Conservation (phyloP, 306 rosid genomes). For the Gastrolobium bilobum region DNA sequence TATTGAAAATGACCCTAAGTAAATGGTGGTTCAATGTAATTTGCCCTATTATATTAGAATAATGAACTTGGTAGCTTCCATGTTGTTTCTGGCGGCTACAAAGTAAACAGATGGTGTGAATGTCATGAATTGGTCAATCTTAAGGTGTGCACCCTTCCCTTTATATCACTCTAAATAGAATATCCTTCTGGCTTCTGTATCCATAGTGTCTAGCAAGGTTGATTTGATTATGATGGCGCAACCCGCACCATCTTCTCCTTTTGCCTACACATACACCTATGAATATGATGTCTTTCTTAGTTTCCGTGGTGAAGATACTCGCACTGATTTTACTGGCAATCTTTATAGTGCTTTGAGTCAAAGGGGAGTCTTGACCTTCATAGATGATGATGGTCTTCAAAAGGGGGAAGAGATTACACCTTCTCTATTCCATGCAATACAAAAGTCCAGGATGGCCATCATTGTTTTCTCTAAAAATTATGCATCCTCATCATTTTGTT, state of each 20-base stretch:
- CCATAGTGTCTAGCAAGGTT: too few species aligned
- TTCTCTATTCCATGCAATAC: slow-evolving; percentile 2
- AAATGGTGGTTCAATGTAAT: too few species aligned
- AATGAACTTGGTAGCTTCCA: too few species aligned
- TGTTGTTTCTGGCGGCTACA: too few species aligned
- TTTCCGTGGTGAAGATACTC: slow-evolving; percentile 29
- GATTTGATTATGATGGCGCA: not conserved
- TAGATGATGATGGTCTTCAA: not conserved
- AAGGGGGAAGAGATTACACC: slow-evolving; percentile 28
- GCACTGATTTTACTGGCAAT: slow-evolving; percentile 18
- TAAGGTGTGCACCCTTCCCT: too few species aligned
- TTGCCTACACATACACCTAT: not conserved
- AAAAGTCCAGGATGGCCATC: slow-evolving; percentile 26
- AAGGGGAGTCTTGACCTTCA: slow-evolving; percentile 33
- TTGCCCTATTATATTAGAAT: too few species aligned
- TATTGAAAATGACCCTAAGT: too few species aligned
- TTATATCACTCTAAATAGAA: too few species aligned
- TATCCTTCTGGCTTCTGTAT: too few species aligned
- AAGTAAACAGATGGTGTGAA: too few species aligned
- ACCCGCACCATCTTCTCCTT: not conserved
- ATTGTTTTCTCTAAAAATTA: slow-evolving; percentile 32
- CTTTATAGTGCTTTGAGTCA: slow-evolving; percentile 13
- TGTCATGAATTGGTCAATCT: too few species aligned
- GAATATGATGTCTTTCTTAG: slow-evolving; percentile 38
- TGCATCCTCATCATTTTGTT: slow-evolving; percentile 31